phyloP scores from a whole-genome alignment of 2,329 filamentous ascomycete genomes.

The Xylaria sp. region DNA sequence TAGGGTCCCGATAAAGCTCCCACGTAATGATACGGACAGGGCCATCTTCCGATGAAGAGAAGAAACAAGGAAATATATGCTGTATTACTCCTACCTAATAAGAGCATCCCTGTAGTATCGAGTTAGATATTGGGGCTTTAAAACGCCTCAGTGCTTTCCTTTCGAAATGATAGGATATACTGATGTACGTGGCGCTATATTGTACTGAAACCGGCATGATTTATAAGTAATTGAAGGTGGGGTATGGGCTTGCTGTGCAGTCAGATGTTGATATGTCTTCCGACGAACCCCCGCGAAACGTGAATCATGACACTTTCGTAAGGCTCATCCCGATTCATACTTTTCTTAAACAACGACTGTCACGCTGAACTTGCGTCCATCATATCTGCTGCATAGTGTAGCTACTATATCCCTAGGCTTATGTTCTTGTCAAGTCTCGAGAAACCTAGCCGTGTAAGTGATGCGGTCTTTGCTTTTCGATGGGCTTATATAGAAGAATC shows the following conservation, averaged over 20 bases:
- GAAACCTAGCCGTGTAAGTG: not conserved
- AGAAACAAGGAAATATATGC: too few species aligned
- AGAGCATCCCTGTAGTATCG: too few species aligned
- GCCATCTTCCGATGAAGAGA: too few species aligned
- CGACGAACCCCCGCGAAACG: not conserved
- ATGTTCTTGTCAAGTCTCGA: not conserved
- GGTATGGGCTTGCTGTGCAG: not conserved
- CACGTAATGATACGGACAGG: too few species aligned
- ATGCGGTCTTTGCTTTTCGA: not conserved
- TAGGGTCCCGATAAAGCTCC: too few species aligned
- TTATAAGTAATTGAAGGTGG: not conserved
- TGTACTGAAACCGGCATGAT: slow-evolving; percentile 10
- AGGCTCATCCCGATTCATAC: not conserved
- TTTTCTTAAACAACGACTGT: not conserved
- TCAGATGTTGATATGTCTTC: not conserved
- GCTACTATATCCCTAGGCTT: not conserved
- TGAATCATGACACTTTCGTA: not conserved
- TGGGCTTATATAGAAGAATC: not conserved
- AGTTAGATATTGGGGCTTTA: not conserved
- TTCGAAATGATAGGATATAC: not conserved
- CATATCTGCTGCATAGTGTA: not conserved
- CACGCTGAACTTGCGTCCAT: not conserved
- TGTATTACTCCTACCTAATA: too few species aligned
- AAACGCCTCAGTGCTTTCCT: not conserved
- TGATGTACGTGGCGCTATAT: not conserved